Conservation (phyloP, 2,329 filamentous ascomycete genomes). For the Tolypocladium amazonense region DNA sequence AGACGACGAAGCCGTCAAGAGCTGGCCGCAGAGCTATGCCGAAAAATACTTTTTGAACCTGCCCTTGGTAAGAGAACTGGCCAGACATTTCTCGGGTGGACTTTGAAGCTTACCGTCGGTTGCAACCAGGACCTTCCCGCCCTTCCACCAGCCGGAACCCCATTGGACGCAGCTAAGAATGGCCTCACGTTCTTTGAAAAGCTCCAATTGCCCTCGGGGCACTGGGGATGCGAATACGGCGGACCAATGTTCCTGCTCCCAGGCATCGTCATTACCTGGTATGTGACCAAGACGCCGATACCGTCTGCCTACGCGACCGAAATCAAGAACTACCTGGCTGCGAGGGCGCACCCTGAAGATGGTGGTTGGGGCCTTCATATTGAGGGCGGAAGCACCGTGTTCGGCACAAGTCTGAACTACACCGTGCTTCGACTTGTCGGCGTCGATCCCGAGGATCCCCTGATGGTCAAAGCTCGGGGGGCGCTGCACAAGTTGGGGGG, state of each 20-base stretch:
- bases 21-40: constrained; percentile 80
- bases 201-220: constrained; percentile 76
- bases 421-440: constrained; percentile 70
- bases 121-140: constrained; percentile 56
- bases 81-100: background rate
- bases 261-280: constrained; percentile 75
- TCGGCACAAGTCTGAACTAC: constrained; percentile 87
- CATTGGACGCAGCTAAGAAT: constrained; percentile 71
- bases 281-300: constrained; percentile 80
- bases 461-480: constrained; percentile 75
- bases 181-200: constrained; percentile 81
- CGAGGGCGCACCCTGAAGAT: constrained; percentile 72
- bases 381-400: constrained; percentile 83
- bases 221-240: constrained; percentile 97
- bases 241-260: constrained; percentile 94
- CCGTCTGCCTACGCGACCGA: constrained; percentile 70
- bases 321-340: constrained; percentile 86
- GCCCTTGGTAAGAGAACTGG: constrained; percentile 50
- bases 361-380: constrained; percentile 98
- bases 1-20: constrained; percentile 55
- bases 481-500: constrained; percentile 80
- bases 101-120: background rate
- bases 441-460: constrained; percentile 69
- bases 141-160: constrained; percentile 58
- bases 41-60: constrained; percentile 84